phyloP scores from a whole-genome alignment of 1,284 basidiomycete genomes.

The Phlebopus sp. region DNA sequence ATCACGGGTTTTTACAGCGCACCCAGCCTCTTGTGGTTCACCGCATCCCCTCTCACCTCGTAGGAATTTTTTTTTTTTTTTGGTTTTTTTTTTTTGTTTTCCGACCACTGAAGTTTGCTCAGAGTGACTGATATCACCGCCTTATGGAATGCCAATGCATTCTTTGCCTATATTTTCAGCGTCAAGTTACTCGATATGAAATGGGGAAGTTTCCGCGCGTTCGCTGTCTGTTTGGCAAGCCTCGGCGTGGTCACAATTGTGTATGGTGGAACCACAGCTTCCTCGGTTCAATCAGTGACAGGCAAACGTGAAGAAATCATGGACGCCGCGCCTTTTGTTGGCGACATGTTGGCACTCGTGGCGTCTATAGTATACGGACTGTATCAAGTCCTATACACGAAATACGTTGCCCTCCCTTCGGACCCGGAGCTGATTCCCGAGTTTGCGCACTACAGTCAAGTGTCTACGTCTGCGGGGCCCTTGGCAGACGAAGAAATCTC shows the following conservation, averaged over 20 bases:
- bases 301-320: constrained; percentile 14
- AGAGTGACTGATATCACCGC: constrained; percentile 80
- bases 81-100: constrained; percentile 10
- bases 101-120: constrained; percentile 14
- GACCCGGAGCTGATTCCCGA: constrained; percentile 49
- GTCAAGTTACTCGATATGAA: constrained; percentile 56
- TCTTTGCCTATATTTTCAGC: constrained; percentile 76
- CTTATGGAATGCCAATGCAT: constrained; percentile 83
- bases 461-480: constrained; percentile 37
- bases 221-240: constrained; percentile 74
- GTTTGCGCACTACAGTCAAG: constrained; percentile 40
- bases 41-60: constrained; percentile 67
- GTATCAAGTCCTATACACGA: constrained; percentile 83
- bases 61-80: constrained; percentile 38
- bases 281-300: constrained; percentile 17
- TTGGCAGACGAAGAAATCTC: constrained; percentile 17
- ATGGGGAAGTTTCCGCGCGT: constrained; percentile 62
- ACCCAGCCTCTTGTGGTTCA: constrained; percentile 72
- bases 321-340: constrained; percentile 61
- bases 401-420: constrained; percentile 62
- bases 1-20: constrained; percentile 59
- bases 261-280: constrained; percentile 61
- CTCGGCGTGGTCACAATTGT: constrained; percentile 70
- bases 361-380: constrained; percentile 65
- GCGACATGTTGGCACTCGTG: constrained; percentile 67